Percentiles rank a stretch among this genome's conserved stretches.
phyloP scores from a whole-genome alignment of 805 yeast species.

The Ogataea methylovora region DNA sequence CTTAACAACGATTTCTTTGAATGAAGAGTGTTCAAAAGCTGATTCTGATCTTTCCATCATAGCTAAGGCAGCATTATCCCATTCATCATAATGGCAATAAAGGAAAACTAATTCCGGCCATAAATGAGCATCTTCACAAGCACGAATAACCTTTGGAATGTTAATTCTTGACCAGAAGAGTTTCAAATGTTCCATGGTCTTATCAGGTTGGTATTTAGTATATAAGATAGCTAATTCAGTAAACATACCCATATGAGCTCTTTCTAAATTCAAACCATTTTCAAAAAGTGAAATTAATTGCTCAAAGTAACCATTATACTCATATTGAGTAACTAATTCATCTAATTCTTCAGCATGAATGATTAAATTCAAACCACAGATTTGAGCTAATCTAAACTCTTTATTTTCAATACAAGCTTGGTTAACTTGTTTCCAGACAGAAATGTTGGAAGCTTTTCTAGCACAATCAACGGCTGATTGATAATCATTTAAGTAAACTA shows the following conservation, averaged over 20 bases:
- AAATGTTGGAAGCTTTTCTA: conserved; percentile 88
- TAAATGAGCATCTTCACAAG: conserved; percentile 87
- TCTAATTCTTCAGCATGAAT: conserved; percentile 96
- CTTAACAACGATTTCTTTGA: conserved; percentile 91
- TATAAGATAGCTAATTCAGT: conserved; percentile 90
- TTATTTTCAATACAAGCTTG: conserved; percentile 92
- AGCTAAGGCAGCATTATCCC: conserved; percentile 96
- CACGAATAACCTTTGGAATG: conserved; percentile 93
- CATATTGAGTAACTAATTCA: conserved; percentile 81
- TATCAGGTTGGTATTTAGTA: conserved; percentile 83
- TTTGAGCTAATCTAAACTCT: conserved; percentile 95
- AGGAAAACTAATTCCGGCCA: conserved; percentile 96
- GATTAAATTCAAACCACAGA: conserved; percentile 95
- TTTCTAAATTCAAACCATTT: conserved; percentile 91
- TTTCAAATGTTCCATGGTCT: conserved; percentile 93
- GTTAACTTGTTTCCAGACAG: conserved; percentile 96
- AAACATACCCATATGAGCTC: conserved; percentile 99
- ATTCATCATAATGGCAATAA: conserved; percentile 97
- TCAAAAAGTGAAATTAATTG: conserved; percentile 90
- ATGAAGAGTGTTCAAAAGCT: conserved; percentile 88
- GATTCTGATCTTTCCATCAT: conserved; percentile 93
- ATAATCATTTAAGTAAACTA: conserved; percentile 85
- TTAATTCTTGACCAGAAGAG: conserved; percentile 97
- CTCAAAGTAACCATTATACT: conserved; percentile 82
- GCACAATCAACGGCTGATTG: conserved; percentile 98